Conservation (phyloP, 192 early-diverging fungal species). For the Entrophospora sp. region DNA sequence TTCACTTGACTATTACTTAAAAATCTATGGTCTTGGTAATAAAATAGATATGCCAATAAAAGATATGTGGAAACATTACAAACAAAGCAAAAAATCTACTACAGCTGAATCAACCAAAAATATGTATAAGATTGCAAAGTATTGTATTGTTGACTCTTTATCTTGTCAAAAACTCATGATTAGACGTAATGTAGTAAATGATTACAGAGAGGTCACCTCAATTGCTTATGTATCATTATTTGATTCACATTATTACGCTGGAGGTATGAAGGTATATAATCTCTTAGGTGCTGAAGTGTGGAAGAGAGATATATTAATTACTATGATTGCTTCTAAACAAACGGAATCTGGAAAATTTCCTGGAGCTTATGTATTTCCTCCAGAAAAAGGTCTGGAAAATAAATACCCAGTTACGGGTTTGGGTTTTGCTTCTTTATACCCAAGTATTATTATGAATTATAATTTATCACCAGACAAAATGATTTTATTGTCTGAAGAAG, state of each 20-base stretch:
- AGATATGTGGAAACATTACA: not conserved
- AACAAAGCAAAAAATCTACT: too few relatives aligned
- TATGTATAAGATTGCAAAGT: not conserved
- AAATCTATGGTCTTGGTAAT: too few relatives aligned
- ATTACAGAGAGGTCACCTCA: not conserved
- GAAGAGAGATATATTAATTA: constrained; percentile 8
- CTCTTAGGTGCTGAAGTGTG: too few relatives aligned
- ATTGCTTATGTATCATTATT: constrained; percentile 7
- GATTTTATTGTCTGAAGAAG: not conserved
- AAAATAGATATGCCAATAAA: not conserved
- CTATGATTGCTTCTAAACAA: constrained; percentile 1
- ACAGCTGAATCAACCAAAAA: not conserved
- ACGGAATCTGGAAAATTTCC: not conserved
- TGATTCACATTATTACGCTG: too few relatives aligned
- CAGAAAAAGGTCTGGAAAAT: too few relatives aligned
- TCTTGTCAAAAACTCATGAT: constrained; percentile 1
- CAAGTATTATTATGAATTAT: too few relatives aligned
- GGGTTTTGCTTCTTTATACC: too few relatives aligned
- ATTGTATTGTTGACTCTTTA: not conserved
- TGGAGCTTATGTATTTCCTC: too few relatives aligned
- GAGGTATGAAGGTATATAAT: too few relatives aligned
- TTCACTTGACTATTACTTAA: too few relatives aligned
- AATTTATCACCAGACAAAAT: too few relatives aligned
- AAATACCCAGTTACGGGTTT: too few relatives aligned
- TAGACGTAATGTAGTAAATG: constrained; percentile 3